These are phyloP conservation scores for Alternaria gaisen DNA, from an alignment of 2,329 filamentous ascomycete genomes.

Conservation along the genomic window DNA sequence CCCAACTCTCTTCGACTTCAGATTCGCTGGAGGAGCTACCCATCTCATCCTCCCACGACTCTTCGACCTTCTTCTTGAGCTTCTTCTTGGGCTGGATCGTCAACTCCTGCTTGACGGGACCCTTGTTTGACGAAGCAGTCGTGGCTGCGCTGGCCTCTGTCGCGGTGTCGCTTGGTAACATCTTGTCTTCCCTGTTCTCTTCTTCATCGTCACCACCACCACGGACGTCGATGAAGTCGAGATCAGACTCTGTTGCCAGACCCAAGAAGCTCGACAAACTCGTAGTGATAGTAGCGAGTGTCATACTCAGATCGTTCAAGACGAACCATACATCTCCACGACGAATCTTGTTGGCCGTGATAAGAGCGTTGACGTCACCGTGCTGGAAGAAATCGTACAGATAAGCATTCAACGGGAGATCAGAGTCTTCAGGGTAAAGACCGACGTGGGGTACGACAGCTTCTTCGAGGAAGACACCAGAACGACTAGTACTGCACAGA, in stretches of 20 bases:
- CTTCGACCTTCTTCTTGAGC: slow-evolving; percentile 46
- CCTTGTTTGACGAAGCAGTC: slow-evolving; percentile 32
- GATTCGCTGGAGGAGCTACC: slow-evolving; percentile 43
- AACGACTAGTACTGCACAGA: slow-evolving; percentile 70
- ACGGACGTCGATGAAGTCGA: slow-evolving; percentile 62
- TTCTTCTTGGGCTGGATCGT: slow-evolving; percentile 51
- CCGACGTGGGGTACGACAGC: slow-evolving; percentile 74
- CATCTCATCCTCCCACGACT: slow-evolving; percentile 53
- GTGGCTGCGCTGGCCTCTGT: slow-evolving; percentile 25
- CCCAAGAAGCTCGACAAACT: slow-evolving; percentile 67
- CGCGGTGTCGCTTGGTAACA: slow-evolving; percentile 38
- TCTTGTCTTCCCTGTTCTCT: slow-evolving; percentile 54
- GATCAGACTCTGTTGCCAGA: slow-evolving; percentile 55
- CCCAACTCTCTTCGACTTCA: slow-evolving; percentile 38
- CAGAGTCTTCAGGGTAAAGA: slow-evolving; percentile 65
- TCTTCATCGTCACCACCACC: slow-evolving; percentile 62
- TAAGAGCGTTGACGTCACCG: slow-evolving; percentile 68
- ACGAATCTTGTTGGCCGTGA: slow-evolving; percentile 71
- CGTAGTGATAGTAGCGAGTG: slow-evolving; percentile 76
- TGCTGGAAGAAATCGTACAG: slow-evolving; percentile 81
- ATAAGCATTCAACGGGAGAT: slow-evolving; percentile 70
- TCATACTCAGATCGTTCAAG: slow-evolving; percentile 71
- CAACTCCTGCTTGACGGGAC: slow-evolving; percentile 40
- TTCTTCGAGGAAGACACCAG: slow-evolving; percentile 77
- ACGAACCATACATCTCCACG: slow-evolving; percentile 75